These are phyloP conservation scores for Pistacia atlantica DNA, from an alignment of 345 rosid genomes.

Conservation along the genomic window DNA sequence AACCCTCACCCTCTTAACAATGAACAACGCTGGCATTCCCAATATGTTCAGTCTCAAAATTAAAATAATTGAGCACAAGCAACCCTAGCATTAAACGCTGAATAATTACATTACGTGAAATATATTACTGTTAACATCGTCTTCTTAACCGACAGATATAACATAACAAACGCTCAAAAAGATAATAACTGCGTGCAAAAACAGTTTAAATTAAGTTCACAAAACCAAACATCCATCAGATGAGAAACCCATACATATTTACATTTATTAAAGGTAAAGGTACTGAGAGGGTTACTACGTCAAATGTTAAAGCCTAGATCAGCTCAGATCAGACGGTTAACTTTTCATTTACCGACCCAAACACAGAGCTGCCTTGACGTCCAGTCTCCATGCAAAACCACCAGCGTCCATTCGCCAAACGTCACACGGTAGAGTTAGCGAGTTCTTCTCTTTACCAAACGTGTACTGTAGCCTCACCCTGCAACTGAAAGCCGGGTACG, in stretches of 20 bases:
- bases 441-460: conserved; percentile 50
- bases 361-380: conserved; percentile 72
- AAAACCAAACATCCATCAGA: neutral
- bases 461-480: conserved; percentile 69
- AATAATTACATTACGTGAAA: neutral
- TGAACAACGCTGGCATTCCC: too few relatives aligned
- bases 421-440: conserved; percentile 77
- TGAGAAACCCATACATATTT: neutral
- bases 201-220: neutral
- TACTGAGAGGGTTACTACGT: neutral
- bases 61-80: too few relatives aligned
- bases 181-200: neutral
- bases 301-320: neutral
- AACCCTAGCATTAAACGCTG: too few relatives aligned
- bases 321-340: neutral
- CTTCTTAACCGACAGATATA: neutral
- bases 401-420: conserved; percentile 81
- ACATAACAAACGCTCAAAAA: neutral
- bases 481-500: conserved; percentile 63
- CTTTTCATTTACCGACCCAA: conserved; percentile 40
- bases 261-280: conserved; percentile 1
- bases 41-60: too few relatives aligned
- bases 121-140: neutral
- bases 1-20: too few relatives aligned
- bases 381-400: conserved; percentile 89